Base-by-base conservation (phyloP, 192 early-diverging fungal genomes). In the Paraglomus occultum region DNA sequence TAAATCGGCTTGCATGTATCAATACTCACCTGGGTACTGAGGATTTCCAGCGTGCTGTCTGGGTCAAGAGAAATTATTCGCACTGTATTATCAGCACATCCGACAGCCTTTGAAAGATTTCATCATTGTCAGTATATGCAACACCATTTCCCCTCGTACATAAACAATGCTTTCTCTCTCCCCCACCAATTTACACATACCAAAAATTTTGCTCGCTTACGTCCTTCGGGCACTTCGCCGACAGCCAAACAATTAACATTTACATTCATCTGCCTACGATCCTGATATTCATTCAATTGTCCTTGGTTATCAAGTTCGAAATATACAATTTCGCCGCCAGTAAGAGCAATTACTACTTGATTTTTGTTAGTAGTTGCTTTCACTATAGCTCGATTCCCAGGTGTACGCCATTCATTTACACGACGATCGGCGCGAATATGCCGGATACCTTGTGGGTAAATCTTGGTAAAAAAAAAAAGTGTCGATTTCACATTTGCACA, bases 331-430 rank as follows among this genome's bases (percentile, higher is more conserved):
- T 94, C 94, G 6, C 90, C 93, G 18, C 91, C 86, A 4, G 90
- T 88, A 17, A 96, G 78, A 6, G 92, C 90, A 48, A 98, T 89
- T 0, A 89, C 85, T 6, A 93, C 90, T 69, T 94, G 94, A 22
- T 91, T 88, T 38, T 85, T 75, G 69, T 95, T 95, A 50, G 89
- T 91, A 0, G 94, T 88, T 0, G 94, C 96, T 14, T 85, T 75
- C 0, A 90, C 77, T 63, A 98, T 93, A 0, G 80, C 74, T 62
- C 86, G 84, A 49, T 85, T 86, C 39, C 80, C 81, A 12, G 96
- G 95, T 15, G 93, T 88, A 60, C 84, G 87, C 98, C 98, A 99
- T 78, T 98, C 96, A 70, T 87, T 93, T 0, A 95, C 92, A 47
- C 94, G 90, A 6, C 88, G 85, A 79, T 96, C 95, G 23, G 87